Percentiles rank a stretch among this genome's conserved stretches.
Evolutionary conservation across 2,329 filamentous ascomycete species (phyloP).

Genomic region (Xylaria multiplex): DNA sequence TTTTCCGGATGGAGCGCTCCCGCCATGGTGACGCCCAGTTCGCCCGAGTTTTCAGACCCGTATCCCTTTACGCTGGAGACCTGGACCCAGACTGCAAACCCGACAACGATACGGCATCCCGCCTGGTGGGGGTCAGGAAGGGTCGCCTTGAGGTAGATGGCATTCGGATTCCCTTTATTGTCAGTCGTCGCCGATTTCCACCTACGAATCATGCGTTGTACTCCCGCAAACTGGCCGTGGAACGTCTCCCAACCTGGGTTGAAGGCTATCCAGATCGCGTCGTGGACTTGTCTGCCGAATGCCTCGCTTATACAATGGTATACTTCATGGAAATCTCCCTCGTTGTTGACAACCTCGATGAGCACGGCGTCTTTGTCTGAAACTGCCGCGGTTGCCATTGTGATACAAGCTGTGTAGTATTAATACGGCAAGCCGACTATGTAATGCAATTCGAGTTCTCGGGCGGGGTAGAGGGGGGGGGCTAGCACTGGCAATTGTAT

Average conservation of each 20-base stretch:
- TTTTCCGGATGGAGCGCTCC: conserved; percentile 55
- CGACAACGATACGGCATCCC: conserved; percentile 53
- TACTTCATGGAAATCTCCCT: conserved; percentile 40
- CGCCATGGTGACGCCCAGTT: conserved; percentile 48
- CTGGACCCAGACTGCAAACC: conserved; percentile 66
- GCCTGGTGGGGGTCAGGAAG: conserved; percentile 50
- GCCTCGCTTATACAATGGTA: conserved; percentile 51
- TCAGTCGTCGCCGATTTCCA: conserved; percentile 56
- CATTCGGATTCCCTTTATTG: conserved; percentile 58
- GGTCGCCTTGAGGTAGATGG: conserved; percentile 65
- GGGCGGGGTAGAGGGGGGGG: background rate
- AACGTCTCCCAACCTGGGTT: conserved; percentile 66
- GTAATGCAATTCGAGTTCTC: background rate
- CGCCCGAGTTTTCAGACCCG: conserved; percentile 54
- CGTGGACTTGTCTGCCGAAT: conserved; percentile 62
- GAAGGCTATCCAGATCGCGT: conserved; percentile 61
- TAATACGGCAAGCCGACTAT: background rate
- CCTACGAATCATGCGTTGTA: conserved; percentile 53
- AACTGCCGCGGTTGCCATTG: conserved; percentile 15
- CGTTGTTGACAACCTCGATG: conserved; percentile 41
- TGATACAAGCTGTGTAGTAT: background rate
- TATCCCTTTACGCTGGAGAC: conserved; percentile 59
- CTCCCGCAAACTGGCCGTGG: conserved; percentile 53
- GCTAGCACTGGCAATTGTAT: too few species aligned
- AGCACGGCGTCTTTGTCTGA: conserved; percentile 32